Evolutionary conservation across 108 stramenopile species (phyloP).

Genomic region (Craspedostauros australis): DNA sequence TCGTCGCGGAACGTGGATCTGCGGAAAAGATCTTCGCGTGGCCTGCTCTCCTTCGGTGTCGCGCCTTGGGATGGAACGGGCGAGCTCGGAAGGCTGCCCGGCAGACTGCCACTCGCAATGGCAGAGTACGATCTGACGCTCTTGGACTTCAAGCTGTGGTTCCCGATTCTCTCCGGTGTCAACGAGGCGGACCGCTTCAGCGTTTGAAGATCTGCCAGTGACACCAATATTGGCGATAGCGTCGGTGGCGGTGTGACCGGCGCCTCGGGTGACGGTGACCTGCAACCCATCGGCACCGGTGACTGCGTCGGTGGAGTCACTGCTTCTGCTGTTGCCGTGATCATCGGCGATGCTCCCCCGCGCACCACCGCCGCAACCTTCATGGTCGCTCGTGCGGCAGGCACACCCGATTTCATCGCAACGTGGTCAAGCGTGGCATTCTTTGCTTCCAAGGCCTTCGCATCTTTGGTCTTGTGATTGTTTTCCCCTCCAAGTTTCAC

Average conservation of each 20-base stretch:
- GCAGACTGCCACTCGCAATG: too few species aligned
- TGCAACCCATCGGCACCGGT: not conserved
- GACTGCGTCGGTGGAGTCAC: not conserved
- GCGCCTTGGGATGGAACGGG: conserved; percentile 11
- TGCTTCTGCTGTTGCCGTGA: not conserved
- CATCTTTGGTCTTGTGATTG: conserved; percentile 2
- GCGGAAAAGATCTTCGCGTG: conserved; percentile 51
- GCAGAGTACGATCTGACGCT: conserved; percentile 3
- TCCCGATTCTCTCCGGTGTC: conserved; percentile 12
- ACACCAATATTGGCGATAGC: conserved; percentile 59
- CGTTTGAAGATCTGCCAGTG: conserved; percentile 62
- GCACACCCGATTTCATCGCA: conserved; percentile 2
- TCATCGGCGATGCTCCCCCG: not conserved
- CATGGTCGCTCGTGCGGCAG: too few species aligned
- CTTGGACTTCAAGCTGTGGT: not conserved
- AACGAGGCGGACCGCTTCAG: conserved; percentile 10
- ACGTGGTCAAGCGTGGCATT: not conserved
- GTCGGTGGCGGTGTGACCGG: conserved; percentile 67
- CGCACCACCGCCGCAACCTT: conserved; percentile 19
- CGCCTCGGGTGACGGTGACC: conserved; percentile 46
- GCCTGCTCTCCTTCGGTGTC: conserved; percentile 29
- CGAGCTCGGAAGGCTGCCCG: conserved; percentile 33
- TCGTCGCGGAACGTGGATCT: conserved; percentile 33
- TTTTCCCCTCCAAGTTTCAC: too few species aligned
- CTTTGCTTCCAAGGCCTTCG: not conserved